Evolutionary conservation across 108 stramenopile species (phyloP).

Genomic region (Parietichytrium sp.): DNA sequence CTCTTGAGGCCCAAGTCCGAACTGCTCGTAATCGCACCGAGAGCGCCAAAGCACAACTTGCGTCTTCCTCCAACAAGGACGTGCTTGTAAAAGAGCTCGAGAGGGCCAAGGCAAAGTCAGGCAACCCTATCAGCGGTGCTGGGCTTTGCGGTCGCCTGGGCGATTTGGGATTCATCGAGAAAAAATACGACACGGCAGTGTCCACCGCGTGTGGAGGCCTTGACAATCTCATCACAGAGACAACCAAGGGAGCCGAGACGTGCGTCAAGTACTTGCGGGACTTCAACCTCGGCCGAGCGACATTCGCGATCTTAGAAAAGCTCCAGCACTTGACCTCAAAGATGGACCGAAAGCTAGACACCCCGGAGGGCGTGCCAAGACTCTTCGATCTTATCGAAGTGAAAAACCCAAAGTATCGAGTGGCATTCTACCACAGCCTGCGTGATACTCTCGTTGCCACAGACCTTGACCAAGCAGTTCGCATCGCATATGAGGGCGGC

Average conservation of each 20-base stretch:
- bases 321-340: slow-evolving; percentile 69
- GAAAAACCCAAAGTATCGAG: slow-evolving; percentile 67
- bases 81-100: slow-evolving; percentile 62
- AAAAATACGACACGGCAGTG: slow-evolving; percentile 91
- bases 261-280: slow-evolving; percentile 85
- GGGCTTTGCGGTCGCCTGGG: slow-evolving; percentile 91
- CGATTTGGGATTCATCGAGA: slow-evolving; percentile 82
- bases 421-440: slow-evolving; percentile 88
- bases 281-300: slow-evolving; percentile 87
- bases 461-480: slow-evolving; percentile 83
- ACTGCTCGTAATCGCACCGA: slow-evolving; percentile 46
- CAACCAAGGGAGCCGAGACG: slow-evolving; percentile 84
- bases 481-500: slow-evolving; percentile 85
- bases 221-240: slow-evolving; percentile 92
- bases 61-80: slow-evolving; percentile 48
- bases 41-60: slow-evolving; percentile 58
- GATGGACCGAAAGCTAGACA: slow-evolving; percentile 70
- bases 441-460: slow-evolving; percentile 93
- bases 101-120: slow-evolving; percentile 28
- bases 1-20: slow-evolving; percentile 43
- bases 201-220: slow-evolving; percentile 90
- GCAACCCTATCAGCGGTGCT: neutral
- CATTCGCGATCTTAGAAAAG: slow-evolving; percentile 88
- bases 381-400: slow-evolving; percentile 86
- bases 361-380: slow-evolving; percentile 79